A percentile compares a stretch with the other conserved stretches of the same genome.
Conservation (phyloP, 1,284 basidiomycete species). For the Xanthoconium separans region DNA sequence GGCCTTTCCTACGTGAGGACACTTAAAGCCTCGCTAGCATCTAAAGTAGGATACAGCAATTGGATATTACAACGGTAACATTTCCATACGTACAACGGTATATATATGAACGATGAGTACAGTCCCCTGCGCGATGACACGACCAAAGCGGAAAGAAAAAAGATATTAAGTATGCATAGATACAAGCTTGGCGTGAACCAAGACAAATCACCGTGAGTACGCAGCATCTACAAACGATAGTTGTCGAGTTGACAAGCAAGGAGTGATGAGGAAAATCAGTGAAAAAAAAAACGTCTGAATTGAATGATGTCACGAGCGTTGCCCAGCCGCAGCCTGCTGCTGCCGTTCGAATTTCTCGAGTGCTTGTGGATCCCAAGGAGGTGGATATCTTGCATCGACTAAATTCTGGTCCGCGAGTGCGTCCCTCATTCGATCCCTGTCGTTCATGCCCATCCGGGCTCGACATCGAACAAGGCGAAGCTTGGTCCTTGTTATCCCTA, state of each 20-base stretch:
- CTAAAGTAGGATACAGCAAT: constrained; percentile 23
- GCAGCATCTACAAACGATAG: constrained; percentile 1
- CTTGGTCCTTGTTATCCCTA: constrained; percentile 84
- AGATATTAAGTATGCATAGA: constrained; percentile 4
- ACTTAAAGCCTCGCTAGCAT: neutral
- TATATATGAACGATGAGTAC: constrained; percentile 3
- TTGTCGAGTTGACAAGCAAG: neutral
- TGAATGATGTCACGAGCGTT: constrained; percentile 10
- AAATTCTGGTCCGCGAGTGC: constrained; percentile 73
- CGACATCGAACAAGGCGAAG: constrained; percentile 70
- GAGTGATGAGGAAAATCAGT: neutral
- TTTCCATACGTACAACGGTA: constrained; percentile 13
- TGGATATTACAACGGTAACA: constrained; percentile 24
- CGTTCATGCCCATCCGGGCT: constrained; percentile 69
- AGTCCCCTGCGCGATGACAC: constrained; percentile 10
- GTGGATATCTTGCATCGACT: constrained; percentile 67
- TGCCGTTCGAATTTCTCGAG: constrained; percentile 28
- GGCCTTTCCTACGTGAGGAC: neutral
- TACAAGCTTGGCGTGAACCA: neutral
- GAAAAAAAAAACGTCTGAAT: no score
- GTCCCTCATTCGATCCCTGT: constrained; percentile 65
- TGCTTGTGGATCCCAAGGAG: constrained; percentile 66
- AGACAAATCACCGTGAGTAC: neutral
- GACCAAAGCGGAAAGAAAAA: neutral
- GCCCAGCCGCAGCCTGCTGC: constrained; percentile 20